Conservation (phyloP, 306 rosid species). For the Amphicarpaea edgeworthii region DNA sequence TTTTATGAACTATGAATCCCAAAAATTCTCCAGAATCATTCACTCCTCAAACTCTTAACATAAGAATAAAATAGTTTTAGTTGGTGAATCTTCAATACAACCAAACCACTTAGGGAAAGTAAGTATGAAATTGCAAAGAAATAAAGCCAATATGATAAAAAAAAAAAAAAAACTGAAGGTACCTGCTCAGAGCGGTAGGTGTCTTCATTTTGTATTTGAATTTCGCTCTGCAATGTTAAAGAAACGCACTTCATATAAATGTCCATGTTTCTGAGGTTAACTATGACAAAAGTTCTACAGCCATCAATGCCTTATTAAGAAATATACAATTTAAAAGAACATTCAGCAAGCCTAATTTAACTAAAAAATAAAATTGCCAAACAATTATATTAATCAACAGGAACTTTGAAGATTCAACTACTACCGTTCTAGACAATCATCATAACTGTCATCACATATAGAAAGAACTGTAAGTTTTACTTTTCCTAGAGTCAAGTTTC, state of each 20-base stretch:
- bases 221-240: slow-evolving; percentile 75
- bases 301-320: slow-evolving; percentile 36
- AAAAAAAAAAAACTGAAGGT: slow-evolving; percentile 34
- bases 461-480: neutral
- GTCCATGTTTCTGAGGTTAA: slow-evolving; percentile 24
- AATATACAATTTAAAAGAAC: slow-evolving; percentile 30
- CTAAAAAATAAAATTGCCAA: neutral
- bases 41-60: slow-evolving; percentile 22
- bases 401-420: neutral
- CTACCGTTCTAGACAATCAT: neutral
- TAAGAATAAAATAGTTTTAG: slow-evolving; percentile 25
- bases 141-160: slow-evolving; percentile 33
- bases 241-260: slow-evolving; percentile 40
- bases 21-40: slow-evolving; percentile 12
- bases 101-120: too few species aligned
- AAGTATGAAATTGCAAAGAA: slow-evolving; percentile 43
- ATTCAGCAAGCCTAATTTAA: slow-evolving; percentile 25
- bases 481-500: neutral
- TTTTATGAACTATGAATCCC: slow-evolving; percentile 22
- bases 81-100: slow-evolving; percentile 12
- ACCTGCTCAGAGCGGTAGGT: slow-evolving; percentile 93
- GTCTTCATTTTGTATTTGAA: slow-evolving; percentile 79
- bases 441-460: slow-evolving; percentile 5
- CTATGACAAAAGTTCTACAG: slow-evolving; percentile 23
- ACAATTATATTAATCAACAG: slow-evolving; percentile 34